Evolutionary conservation across 164 flowering plant genomes (phyloP).

Genomic region (Berberis vulgaris): DNA sequence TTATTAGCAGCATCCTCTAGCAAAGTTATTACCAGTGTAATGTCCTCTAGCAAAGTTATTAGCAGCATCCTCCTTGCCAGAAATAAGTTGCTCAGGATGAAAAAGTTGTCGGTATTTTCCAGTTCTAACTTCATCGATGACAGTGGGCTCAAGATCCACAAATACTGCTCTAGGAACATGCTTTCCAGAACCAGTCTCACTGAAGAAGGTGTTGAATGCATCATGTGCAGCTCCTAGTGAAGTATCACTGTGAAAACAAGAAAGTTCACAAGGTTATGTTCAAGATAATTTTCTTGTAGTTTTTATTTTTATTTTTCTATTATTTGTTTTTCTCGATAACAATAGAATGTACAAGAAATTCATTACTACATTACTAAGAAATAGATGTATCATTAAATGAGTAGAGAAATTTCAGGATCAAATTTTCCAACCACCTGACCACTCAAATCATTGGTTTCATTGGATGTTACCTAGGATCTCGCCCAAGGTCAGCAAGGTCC

Average conservation of each 20-base stretch:
- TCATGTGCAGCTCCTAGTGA: slow-evolving; percentile 1
- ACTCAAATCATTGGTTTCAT: no score
- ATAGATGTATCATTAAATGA: no score
- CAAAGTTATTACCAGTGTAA: slow-evolving; percentile 32
- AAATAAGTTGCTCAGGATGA: slow-evolving; percentile 58
- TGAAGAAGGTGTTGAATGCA: slow-evolving; percentile 2
- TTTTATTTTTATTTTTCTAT: no score
- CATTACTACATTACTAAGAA: background rate
- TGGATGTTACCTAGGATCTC: no score
- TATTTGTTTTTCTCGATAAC: no score
- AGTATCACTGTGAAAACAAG: background rate
- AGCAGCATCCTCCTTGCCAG: slow-evolving; percentile 67
- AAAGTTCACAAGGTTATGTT: background rate
- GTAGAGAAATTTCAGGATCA: background rate
- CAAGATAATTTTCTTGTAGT: no score
- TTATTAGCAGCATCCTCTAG: slow-evolving; percentile 58
- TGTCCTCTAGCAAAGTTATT: slow-evolving; percentile 64
- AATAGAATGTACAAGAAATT: no score
- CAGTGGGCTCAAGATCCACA: slow-evolving; percentile 19
- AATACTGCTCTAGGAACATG: background rate
- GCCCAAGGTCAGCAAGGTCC: no score
- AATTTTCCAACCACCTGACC: background rate
- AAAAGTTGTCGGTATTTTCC: slow-evolving; percentile 49
- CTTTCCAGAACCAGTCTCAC: slow-evolving; percentile 1
- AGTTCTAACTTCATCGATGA: slow-evolving; percentile 51